Conservation (phyloP, 257 asterid genomes). For the Nicotiana paniculata region DNA sequence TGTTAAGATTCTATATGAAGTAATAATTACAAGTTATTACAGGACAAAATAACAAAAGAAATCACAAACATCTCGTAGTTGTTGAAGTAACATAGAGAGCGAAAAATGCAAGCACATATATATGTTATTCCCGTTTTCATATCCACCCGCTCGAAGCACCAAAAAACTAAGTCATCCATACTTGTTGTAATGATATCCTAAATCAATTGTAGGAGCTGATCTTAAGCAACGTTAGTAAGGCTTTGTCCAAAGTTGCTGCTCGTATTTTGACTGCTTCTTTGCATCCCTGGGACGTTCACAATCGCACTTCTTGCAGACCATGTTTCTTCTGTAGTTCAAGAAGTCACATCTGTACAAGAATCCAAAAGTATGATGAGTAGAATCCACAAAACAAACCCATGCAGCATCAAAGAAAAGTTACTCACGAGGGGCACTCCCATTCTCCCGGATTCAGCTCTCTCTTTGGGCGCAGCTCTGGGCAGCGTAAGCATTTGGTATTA, state of each 20-base stretch:
- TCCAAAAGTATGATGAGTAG: not conserved
- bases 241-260: slow-evolving; percentile 40
- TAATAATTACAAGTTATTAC: not conserved
- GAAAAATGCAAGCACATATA: not conserved
- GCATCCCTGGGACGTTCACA: slow-evolving; percentile 33
- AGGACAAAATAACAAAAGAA: not conserved
- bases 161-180: not conserved
- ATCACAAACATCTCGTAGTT: not conserved
- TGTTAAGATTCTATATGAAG: not conserved
- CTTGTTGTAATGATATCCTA: not conserved
- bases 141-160: not conserved
- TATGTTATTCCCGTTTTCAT: not conserved
- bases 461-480: slow-evolving; percentile 59
- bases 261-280: slow-evolving; percentile 10
- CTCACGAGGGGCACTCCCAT: slow-evolving; percentile 88
- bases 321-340: slow-evolving; percentile 53
- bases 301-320: slow-evolving; percentile 62
- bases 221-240: slow-evolving; percentile 29
- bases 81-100: not conserved
- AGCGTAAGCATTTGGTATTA: slow-evolving; percentile 54
- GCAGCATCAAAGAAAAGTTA: slow-evolving; percentile 17
- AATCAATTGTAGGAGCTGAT: not conserved
- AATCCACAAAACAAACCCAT: slow-evolving; percentile 1
- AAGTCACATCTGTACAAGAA: slow-evolving; percentile 55
- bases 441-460: slow-evolving; percentile 67